Conservation (phyloP, 1,284 basidiomycete genomes). For the Mycena sp. region DNA sequence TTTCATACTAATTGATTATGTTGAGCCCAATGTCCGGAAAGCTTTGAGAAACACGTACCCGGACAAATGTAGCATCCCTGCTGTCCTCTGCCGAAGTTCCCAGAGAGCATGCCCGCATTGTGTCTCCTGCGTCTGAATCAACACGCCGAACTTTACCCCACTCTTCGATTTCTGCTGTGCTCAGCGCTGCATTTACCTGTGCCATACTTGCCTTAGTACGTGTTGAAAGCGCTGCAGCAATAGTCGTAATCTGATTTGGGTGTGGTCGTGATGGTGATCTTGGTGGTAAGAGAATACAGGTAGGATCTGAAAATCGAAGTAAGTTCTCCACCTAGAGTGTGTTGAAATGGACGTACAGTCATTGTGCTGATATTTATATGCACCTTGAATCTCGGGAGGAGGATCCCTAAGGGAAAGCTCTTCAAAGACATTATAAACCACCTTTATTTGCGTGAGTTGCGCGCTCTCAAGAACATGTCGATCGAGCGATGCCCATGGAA, state of each 20-base stretch:
- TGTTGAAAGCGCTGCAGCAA: not conserved
- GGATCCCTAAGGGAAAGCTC: conserved; percentile 29
- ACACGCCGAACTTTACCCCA: conserved; percentile 39
- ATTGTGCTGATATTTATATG: not conserved
- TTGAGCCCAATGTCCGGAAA: not conserved
- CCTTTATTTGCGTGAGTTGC: conserved; percentile 42
- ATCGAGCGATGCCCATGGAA: conserved; percentile 42
- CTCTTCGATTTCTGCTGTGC: not conserved
- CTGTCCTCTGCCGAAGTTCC: conserved; percentile 12
- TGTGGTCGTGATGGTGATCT: not conserved
- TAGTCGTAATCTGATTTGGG: not conserved
- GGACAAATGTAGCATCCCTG: conserved; percentile 39
- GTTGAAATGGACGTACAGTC: conserved; percentile 17
- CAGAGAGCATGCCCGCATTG: conserved; percentile 32
- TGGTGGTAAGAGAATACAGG: conserved; percentile 26
- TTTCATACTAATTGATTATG: conserved; percentile 37
- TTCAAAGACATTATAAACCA: conserved; percentile 30
- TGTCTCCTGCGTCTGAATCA: conserved; percentile 35
- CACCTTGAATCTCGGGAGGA: not conserved
- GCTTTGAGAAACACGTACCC: conserved; percentile 24
- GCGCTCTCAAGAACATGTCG: conserved; percentile 36
- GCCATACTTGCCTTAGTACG: not conserved
- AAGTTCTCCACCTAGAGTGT: not conserved
- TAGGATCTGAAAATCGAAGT: conserved; percentile 9
- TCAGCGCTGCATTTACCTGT: not conserved